A percentile compares a stretch with the other conserved stretches of the same genome.
phyloP scores from a whole-genome alignment of 345 rosid species.

The Noccaea caerulescens region DNA sequence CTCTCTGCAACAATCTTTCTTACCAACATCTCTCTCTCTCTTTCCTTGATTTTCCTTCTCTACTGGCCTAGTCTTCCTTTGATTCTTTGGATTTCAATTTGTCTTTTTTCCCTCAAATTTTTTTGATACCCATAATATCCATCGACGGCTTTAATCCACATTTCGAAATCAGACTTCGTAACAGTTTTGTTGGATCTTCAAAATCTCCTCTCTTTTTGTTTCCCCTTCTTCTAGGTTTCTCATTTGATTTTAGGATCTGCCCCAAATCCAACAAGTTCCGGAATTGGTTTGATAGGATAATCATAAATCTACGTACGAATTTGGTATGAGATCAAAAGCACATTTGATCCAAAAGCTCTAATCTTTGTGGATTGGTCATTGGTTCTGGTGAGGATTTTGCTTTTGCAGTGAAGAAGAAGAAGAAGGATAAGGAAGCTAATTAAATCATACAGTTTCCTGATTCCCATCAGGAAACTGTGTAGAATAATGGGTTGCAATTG shows the following conservation, averaged over 20 bases:
- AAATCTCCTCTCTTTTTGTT: constrained; percentile 5
- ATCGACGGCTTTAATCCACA: neutral
- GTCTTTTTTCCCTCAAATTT: neutral
- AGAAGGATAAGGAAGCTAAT: constrained; percentile 30
- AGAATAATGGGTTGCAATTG: constrained; percentile 84
- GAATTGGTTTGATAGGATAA: neutral
- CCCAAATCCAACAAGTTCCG: neutral
- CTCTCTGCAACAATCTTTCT: neutral
- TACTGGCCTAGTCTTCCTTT: constrained; percentile 24
- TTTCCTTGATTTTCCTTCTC: neutral
- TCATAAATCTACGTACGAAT: neutral
- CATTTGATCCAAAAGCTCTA: constrained; percentile 22
- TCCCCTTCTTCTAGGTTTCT: neutral
- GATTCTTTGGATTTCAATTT: constrained; percentile 8
- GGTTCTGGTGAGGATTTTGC: neutral
- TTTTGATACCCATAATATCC: neutral
- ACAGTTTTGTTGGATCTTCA: constrained; percentile 14
- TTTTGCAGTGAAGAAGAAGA: neutral
- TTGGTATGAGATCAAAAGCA: constrained; percentile 16
- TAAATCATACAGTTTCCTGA: constrained; percentile 38
- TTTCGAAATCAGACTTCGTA: neutral
- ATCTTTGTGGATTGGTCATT: constrained; percentile 22
- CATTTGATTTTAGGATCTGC: constrained; percentile 3
- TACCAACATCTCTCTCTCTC: neutral
- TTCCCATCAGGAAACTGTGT: constrained; percentile 41